Evolutionary conservation across 345 rosid genomes (phyloP), one percentile per base, ranked within the genome.

Genomic region (Citrus mangshanensis): DNA sequence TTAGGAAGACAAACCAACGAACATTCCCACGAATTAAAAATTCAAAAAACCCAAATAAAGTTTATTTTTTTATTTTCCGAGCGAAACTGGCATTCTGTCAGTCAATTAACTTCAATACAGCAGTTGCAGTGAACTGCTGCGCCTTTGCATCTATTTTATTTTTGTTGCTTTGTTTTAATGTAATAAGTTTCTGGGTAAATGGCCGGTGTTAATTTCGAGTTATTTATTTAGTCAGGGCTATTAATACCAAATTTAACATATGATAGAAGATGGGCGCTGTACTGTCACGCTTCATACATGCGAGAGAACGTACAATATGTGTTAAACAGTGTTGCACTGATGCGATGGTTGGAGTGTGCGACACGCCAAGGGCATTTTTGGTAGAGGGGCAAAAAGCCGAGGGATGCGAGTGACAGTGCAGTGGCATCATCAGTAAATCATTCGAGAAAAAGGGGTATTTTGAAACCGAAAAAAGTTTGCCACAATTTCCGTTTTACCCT

Each of bases 351-450:
- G 60, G 25, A 66, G 73, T 1, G 24, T 30, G 21, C 1, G 62
- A 79, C 77, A 63, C 66, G 80, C 28, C 68, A 80, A 82, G 73
- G 80, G 82, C 73, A 59, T 40, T 82, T 66, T 75, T 2, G 78
- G 78, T 28, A 64, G 6, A 46, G 30, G 65, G 27, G 49, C 38
- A 9, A 40, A 8, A 24, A 37, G 18, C 51, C 35, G 34, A 54
- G 21, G 34, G 55, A 51, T 59, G 32, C 7, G 1, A 12, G 2
- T 16, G 51, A 58, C 4, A 13, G 18, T 2, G 4, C 32, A 80
- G 74, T 84, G 90, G 84, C 81, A 30, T 14, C 0, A 1, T 1
- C 56, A 37, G 97, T 91, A 87, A 89, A 85, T 91, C 49, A 16
- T 32, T 1, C 0, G 0, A 3, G 54, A 70, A 56, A 19, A 19